Conservation (phyloP, 2,329 filamentous ascomycete species). For the Pseudocercospora pini-densiflorae region DNA sequence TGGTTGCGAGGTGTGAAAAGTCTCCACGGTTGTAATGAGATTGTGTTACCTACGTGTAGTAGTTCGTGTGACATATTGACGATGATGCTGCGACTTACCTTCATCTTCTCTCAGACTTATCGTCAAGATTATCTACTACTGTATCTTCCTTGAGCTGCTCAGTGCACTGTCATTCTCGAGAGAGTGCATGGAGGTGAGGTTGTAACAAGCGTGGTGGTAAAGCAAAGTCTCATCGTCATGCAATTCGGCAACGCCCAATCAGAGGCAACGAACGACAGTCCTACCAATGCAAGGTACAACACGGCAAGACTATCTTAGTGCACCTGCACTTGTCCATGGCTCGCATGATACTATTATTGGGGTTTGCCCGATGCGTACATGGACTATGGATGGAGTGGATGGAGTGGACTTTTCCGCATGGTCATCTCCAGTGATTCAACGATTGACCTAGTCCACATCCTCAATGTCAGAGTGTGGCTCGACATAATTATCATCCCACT, state of each 20-base stretch:
- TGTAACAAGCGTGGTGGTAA: background rate
- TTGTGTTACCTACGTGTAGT: background rate
- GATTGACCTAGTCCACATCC: no score
- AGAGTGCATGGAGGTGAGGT: background rate
- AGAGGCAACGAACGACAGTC: background rate
- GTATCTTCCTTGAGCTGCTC: background rate
- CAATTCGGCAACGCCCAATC: background rate
- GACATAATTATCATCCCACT: no score
- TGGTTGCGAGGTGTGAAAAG: slow-evolving; percentile 7
- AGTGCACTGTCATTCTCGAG: background rate
- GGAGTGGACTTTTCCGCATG: no score
- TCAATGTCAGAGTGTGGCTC: no score
- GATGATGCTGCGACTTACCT: background rate
- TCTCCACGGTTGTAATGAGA: slow-evolving; percentile 12
- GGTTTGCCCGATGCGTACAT: no score
- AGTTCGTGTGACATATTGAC: slow-evolving; percentile 11
- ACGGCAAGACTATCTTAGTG: no score
- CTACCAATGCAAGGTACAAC: background rate
- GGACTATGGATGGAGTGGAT: no score
- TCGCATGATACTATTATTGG: no score
- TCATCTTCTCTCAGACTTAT: background rate
- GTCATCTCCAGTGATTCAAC: no score
- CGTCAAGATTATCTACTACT: background rate
- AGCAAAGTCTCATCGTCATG: slow-evolving; percentile 4
- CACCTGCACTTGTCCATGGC: no score